Conservation (phyloP, 768 basidiomycete species). For the Rhodosporidiobolus sp. region DNA sequence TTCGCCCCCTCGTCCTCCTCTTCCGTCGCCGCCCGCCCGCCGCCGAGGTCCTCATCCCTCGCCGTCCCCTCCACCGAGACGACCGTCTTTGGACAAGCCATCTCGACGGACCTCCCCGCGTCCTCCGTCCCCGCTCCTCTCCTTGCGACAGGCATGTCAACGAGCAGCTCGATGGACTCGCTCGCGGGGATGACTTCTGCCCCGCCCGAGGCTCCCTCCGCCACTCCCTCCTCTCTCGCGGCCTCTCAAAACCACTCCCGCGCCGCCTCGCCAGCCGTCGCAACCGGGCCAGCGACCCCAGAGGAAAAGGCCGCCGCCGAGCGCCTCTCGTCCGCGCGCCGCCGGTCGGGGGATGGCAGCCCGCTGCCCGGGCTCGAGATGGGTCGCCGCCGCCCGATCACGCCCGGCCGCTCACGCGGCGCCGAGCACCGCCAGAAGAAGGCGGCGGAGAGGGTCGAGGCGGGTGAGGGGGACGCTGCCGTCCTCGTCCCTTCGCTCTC, state of each 20-base stretch:
- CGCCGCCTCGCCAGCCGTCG: neutral
- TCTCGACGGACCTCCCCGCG: conserved; percentile 5
- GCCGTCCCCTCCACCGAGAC: conserved; percentile 5
- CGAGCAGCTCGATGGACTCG: neutral
- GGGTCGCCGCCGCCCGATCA: conserved; percentile 1
- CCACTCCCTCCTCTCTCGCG: too few species aligned
- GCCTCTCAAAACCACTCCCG: too few species aligned
- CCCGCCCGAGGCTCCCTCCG: neutral
- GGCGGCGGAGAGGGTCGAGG: too few species aligned
- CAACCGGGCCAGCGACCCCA: neutral
- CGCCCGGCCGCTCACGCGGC: neutral
- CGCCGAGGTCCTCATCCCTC: neutral
- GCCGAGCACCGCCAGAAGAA: neutral
- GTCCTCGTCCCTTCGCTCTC: neutral
- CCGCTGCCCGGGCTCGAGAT: conserved; percentile 3
- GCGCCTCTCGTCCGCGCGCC: neutral
- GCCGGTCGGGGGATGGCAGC: neutral
- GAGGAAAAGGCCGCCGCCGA: neutral
- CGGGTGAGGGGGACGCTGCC: neutral
- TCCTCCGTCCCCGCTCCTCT: neutral
- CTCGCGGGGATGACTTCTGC: neutral
- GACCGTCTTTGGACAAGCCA: conserved; percentile 13
- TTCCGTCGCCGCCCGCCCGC: neutral
- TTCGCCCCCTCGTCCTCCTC: neutral
- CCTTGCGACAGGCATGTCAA: neutral